A percentile compares a stretch with the other conserved stretches of the same genome.
phyloP scores from a whole-genome alignment of 2,329 filamentous ascomycete species.

The Aspergillus amoenus region DNA sequence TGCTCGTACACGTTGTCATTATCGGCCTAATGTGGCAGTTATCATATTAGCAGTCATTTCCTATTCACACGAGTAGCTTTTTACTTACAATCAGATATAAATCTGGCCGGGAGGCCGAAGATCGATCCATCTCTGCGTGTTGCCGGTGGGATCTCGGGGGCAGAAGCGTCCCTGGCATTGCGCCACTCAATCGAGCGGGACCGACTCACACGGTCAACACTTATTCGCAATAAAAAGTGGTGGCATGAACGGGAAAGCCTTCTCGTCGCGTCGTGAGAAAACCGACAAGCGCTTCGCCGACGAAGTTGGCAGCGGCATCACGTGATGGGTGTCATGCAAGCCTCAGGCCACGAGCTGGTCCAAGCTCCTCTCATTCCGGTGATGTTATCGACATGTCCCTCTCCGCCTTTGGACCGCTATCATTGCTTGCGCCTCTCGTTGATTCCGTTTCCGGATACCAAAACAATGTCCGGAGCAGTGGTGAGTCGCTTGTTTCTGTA shows the following conservation, averaged over 20 bases:
- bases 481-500: constrained; percentile 4
- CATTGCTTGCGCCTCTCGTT: constrained; percentile 14
- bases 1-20: constrained; percentile 96
- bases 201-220: constrained; percentile 33
- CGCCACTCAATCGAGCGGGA: constrained; percentile 43
- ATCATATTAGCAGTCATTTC: constrained; percentile 33
- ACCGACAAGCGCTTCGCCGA: constrained; percentile 19
- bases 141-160: constrained; percentile 46
- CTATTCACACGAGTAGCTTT: background rate
- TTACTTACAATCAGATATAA: constrained; percentile 47
- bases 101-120: constrained; percentile 42
- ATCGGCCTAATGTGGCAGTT: constrained; percentile 60
- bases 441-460: constrained; percentile 6
- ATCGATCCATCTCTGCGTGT: constrained; percentile 44
- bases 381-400: constrained; percentile 27
- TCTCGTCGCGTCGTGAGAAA: constrained; percentile 27
- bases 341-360: constrained; percentile 16
- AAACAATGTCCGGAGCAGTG: constrained; percentile 39
- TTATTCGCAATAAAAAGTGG: constrained; percentile 21
- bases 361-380: constrained; percentile 25
- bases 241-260: constrained; percentile 28
- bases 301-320: constrained; percentile 27
- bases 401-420: constrained; percentile 14
- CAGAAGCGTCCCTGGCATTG: constrained; percentile 52
- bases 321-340: constrained; percentile 27